phyloP scores from a whole-genome alignment of 805 yeast species.

The Teunomyces lycoperdinae region DNA sequence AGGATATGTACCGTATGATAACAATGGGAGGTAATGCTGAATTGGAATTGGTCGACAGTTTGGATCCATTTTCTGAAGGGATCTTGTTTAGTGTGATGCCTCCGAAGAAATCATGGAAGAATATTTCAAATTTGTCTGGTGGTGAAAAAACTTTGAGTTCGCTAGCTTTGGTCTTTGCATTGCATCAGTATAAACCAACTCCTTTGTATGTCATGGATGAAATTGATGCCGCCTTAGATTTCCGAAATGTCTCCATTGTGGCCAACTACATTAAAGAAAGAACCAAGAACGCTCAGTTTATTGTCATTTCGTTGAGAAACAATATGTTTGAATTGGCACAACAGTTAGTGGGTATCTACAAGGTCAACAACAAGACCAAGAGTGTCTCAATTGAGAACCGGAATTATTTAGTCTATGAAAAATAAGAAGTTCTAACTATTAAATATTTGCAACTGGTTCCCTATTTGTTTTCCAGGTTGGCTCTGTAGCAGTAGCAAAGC shows the following conservation, averaged over 20 bases:
- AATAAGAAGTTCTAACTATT: neutral
- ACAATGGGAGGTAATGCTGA: constrained; percentile 99
- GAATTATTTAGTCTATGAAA: constrained; percentile 35
- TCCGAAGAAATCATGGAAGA: constrained; percentile 96
- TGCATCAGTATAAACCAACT: constrained; percentile 94
- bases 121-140: constrained; percentile 91
- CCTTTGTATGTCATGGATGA: constrained; percentile 99
- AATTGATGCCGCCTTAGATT: constrained; percentile 97
- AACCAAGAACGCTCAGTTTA: constrained; percentile 93
- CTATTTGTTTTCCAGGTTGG: constrained; percentile 23
- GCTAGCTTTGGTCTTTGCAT: constrained; percentile 90
- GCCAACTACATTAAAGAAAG: constrained; percentile 96
- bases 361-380: constrained; percentile 84
- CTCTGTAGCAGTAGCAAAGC: constrained; percentile 57
- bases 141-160: constrained; percentile 97
- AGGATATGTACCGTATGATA: constrained; percentile 97
- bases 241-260: constrained; percentile 93
- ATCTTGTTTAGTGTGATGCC: constrained; percentile 98
- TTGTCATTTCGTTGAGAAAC: constrained; percentile 91
- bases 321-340: constrained; percentile 97
- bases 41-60: constrained; percentile 87
- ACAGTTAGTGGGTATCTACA: constrained; percentile 92
- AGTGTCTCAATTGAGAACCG: constrained; percentile 75
- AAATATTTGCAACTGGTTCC: constrained; percentile 2
- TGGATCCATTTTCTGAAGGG: constrained; percentile 98